Conservation (phyloP, 306 rosid genomes). For the Quercus parvula region DNA sequence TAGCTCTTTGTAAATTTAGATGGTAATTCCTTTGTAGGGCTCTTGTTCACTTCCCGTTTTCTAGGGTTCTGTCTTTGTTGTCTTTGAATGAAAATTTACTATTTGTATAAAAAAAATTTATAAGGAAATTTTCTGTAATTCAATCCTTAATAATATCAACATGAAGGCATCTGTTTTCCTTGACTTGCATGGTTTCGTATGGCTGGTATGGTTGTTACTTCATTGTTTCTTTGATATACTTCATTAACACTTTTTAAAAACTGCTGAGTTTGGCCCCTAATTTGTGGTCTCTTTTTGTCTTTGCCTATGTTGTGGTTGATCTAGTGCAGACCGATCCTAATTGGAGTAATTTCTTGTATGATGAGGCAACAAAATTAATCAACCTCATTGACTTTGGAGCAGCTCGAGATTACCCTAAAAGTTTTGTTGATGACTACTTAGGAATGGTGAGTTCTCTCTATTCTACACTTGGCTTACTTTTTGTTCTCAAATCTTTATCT, state of each 20-base stretch:
- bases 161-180: slow-evolving; percentile 1
- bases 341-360: slow-evolving; percentile 91
- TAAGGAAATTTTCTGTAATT: neutral
- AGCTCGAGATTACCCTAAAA: slow-evolving; percentile 77
- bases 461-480: neutral
- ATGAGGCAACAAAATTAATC: slow-evolving; percentile 59
- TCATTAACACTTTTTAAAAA: neutral
- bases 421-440: slow-evolving; percentile 82
- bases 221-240: neutral
- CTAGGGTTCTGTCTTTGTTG: too few species aligned
- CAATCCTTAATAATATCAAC: neutral
- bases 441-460: slow-evolving; percentile 65
- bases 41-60: too few species aligned
- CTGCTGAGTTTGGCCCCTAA: slow-evolving; percentile 8
- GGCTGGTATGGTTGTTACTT: neutral
- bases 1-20: too few species aligned
- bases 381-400: slow-evolving; percentile 97
- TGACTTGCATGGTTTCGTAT: neutral
- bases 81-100: too few species aligned
- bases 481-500: slow-evolving; percentile 8
- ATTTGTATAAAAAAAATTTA: too few species aligned
- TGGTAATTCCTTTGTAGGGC: too few species aligned
- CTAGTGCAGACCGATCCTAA: slow-evolving; percentile 93
- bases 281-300: slow-evolving; percentile 22
- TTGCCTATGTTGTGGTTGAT: slow-evolving; percentile 30